A percentile compares a stretch with the other conserved stretches of the same genome.
These are phyloP conservation scores for Fusarium ramigenum DNA, from an alignment of 2,329 filamentous ascomycete genomes.

Conservation along the genomic window DNA sequence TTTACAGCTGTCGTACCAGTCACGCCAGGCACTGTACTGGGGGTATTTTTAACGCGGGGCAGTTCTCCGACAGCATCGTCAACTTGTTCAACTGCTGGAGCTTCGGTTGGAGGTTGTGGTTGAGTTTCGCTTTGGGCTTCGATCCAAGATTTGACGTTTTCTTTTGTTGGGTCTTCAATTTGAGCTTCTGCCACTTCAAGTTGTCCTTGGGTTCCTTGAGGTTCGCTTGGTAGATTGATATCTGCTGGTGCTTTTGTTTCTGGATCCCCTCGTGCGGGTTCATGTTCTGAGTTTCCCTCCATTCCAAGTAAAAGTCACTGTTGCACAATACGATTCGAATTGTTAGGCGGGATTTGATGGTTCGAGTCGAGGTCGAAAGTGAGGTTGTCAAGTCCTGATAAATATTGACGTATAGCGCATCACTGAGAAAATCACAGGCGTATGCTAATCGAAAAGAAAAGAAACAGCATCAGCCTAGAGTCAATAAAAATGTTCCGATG, in stretches of 20 bases:
- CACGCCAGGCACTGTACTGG: conserved; percentile 15
- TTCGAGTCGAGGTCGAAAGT: conserved; percentile 1
- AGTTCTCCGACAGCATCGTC: conserved; percentile 27
- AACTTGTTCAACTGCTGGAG: conserved; percentile 16
- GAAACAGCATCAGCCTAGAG: neutral
- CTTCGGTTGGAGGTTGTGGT: conserved; percentile 19
- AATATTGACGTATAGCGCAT: conserved; percentile 18
- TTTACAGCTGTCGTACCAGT: conserved; percentile 17
- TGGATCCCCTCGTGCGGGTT: conserved; percentile 19
- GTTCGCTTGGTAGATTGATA: conserved; percentile 2
- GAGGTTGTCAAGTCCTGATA: conserved; percentile 6
- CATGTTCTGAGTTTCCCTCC: conserved; percentile 40
- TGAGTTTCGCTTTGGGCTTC: conserved; percentile 25
- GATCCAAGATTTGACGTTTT: conserved; percentile 33
- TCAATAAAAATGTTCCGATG: neutral
- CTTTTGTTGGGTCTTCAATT: conserved; percentile 16
- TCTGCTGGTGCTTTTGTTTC: conserved; percentile 8
- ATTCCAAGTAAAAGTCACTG: conserved; percentile 34
- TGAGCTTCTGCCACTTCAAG: conserved; percentile 1
- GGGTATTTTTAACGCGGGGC: conserved; percentile 27
- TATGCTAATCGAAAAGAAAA: neutral
- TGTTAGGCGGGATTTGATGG: neutral
- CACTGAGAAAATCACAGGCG: conserved; percentile 6
- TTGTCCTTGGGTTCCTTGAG: conserved; percentile 8
- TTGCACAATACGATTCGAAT: conserved; percentile 12